Evolutionary conservation across 495 filamentous ascomycete genomes (phyloP), one percentile per base, ranked within the genome.

Genomic region (Aspergillus homomorphus): DNA sequence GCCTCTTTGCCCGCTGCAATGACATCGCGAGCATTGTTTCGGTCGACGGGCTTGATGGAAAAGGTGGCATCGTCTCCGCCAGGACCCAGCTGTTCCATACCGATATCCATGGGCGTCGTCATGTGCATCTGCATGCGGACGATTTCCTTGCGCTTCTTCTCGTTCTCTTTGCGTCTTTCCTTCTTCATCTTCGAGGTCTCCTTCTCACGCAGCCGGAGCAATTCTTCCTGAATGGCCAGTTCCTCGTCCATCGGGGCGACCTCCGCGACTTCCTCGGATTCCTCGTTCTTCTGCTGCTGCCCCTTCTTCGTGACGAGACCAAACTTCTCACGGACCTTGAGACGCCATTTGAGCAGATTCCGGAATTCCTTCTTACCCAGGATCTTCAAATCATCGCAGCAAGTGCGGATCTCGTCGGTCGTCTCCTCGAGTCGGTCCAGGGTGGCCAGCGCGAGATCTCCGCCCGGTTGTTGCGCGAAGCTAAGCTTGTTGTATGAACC

Each of bases 291-390:
- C 5, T 67, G 54, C 59, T 80, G 73, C 51, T 80, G 66, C 0
- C 68, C 62, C 52, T 81, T 80, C 74, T 96, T 97, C 10, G 86
- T 77, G 0, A 84, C 80, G 53, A 98, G 85, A 3, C 93, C 94
- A 66, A 98, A 96, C 70, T 90, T 86, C 65, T 97, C 95, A 12
- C 95, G 84, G 4, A 94, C 89, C 64, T 87, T 91, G 46, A 98
- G 68, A 58, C 94, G 84, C 95, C 95, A 99, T 76, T 86, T 88
- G 2, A 99, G 79, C n/a, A 99, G 73, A 54, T 88, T 82, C 52
- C 92, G 90, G 77, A 99, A 99, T 42, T 99, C 94, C 67, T 95
- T 96, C 48, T 92, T 84, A 21, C 94, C 94, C 2, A 99, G 77
- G 9, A 98, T 87, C 67, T 91, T 92, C 50, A 99, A 73, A 81